Percentiles rank a stretch among this genome's conserved stretches.
Evolutionary conservation across 345 rosid genomes (phyloP).

Genomic region (Raphanus raphanistrum): DNA sequence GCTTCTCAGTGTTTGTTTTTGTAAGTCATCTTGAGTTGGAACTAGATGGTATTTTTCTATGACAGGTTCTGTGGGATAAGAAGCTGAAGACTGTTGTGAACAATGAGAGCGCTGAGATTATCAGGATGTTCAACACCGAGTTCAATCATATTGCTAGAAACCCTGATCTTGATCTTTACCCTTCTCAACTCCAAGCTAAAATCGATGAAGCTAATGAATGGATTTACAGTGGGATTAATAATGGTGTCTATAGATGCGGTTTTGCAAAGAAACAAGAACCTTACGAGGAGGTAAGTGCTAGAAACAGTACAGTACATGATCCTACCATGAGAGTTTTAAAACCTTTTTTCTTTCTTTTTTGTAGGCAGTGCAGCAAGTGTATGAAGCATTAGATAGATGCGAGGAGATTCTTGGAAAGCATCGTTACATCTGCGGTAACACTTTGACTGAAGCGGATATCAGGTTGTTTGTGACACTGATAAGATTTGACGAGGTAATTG

Average conservation of each 20-base stretch:
- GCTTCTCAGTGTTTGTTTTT: neutral
- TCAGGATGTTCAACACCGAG: constrained; percentile 53
- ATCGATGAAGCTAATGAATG: constrained; percentile 51
- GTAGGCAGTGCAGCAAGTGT: constrained; percentile 71
- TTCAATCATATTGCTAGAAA: constrained; percentile 53
- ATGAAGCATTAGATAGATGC: constrained; percentile 72
- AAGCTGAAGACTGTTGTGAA: constrained; percentile 60
- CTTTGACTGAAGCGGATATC: constrained; percentile 70
- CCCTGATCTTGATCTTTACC: constrained; percentile 53
- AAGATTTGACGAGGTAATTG: constrained; percentile 70
- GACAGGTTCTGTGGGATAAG: constrained; percentile 61
- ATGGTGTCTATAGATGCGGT: constrained; percentile 56
- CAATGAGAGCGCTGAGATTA: constrained; percentile 60
- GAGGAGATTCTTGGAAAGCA: constrained; percentile 72
- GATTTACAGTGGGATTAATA: constrained; percentile 51
- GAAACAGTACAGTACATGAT: neutral
- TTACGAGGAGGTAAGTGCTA: constrained; percentile 52
- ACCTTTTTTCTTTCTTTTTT: constrained; percentile 12
- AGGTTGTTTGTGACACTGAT: constrained; percentile 80
- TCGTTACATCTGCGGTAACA: constrained; percentile 68
- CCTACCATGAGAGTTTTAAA: neutral
- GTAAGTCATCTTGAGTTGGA: constrained; percentile 24
- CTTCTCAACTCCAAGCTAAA: constrained; percentile 41
- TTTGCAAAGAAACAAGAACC: constrained; percentile 58
- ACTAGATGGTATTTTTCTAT: constrained; percentile 1